Conservation (phyloP, 192 early-diverging fungal genomes). For the Linnemannia exigua region DNA sequence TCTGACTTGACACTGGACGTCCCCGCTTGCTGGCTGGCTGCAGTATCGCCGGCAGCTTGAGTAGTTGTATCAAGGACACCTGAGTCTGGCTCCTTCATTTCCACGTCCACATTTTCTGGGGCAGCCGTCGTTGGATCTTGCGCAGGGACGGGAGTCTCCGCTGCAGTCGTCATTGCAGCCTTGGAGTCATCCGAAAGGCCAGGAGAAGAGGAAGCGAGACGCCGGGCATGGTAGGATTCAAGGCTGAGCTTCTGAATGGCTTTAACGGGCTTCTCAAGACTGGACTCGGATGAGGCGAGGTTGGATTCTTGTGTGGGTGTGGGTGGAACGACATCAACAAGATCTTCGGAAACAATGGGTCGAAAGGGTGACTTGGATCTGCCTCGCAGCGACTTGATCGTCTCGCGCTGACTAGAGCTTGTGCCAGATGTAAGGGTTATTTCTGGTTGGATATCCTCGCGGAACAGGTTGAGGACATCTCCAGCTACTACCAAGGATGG, state of each 20-base stretch:
- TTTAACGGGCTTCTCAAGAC: background rate
- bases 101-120: conserved; percentile 19
- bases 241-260: conserved; percentile 32
- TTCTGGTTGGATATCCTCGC: conserved; percentile 42
- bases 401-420: background rate
- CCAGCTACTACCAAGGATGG: conserved; percentile 35
- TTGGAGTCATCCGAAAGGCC: background rate
- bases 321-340: too few relatives aligned
- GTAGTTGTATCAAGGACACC: background rate
- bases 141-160: background rate
- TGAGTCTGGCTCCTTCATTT: conserved; percentile 16
- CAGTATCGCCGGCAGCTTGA: background rate
- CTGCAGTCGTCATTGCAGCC: background rate
- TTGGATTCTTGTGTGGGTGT: background rate
- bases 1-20: conserved; percentile 3
- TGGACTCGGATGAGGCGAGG: background rate
- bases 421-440: background rate
- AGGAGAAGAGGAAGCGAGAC: conserved; percentile 23
- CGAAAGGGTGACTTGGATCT: background rate
- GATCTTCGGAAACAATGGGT: background rate
- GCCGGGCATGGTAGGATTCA: conserved; percentile 33
- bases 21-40: background rate
- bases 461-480: conserved; percentile 50
- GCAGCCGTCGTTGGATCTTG: background rate
- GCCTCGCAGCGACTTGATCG: background rate